These are phyloP conservation scores for Plasmodium ovale DNA, from an alignment of 169 alveolate species.

Conservation along the genomic window DNA sequence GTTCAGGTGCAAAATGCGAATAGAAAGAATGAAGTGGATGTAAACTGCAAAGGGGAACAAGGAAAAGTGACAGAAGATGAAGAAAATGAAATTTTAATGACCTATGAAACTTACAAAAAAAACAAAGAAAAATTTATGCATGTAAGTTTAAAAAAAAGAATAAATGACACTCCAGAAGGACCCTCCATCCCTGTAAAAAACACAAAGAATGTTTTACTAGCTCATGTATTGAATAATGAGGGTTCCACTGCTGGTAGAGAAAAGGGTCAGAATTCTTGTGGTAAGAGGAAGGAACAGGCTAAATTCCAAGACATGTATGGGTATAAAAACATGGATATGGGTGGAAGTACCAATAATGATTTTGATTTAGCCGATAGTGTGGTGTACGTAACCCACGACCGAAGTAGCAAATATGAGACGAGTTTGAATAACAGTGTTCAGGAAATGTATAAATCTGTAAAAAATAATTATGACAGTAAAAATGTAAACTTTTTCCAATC, in stretches of 20 bases:
- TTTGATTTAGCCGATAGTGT: neutral
- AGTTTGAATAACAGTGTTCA: conserved; percentile 33
- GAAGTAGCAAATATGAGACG: too few relatives aligned
- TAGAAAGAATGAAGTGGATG: neutral
- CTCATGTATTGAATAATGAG: conserved; percentile 8
- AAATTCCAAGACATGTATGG: neutral
- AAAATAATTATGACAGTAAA: neutral
- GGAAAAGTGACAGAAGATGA: neutral
- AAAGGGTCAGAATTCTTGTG: neutral
- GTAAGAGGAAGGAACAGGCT: neutral
- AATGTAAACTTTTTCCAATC: conserved; percentile 27
- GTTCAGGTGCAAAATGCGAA: too few relatives aligned
- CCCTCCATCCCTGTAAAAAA: neutral
- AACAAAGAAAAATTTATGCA: conserved; percentile 72
- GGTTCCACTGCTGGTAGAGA: neutral
- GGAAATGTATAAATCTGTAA: conserved; percentile 16
- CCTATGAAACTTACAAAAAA: conserved; percentile 62
- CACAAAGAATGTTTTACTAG: neutral
- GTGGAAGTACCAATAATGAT: neutral
- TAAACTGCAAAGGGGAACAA: neutral
- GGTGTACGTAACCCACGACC: neutral
- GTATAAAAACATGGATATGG: neutral
- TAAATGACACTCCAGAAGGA: neutral
- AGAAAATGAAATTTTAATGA: conserved; percentile 21
- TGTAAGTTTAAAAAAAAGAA: conserved; percentile 43